phyloP scores from a whole-genome alignment of 495 filamentous ascomycete species.

The Chaetomidium leptoderma region DNA sequence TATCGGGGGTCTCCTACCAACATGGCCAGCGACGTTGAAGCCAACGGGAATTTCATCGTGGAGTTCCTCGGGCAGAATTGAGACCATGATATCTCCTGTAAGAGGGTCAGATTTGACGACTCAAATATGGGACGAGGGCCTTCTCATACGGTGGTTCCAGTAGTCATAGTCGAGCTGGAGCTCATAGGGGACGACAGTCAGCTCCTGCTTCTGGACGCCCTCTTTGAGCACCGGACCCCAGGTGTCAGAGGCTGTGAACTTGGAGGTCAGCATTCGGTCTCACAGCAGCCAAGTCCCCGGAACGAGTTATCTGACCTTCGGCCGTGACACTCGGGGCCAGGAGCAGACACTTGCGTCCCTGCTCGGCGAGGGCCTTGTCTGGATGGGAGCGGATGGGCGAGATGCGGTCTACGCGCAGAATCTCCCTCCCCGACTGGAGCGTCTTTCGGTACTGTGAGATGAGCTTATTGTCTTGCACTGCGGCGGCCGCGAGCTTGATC shows the following conservation, averaged over 20 bases:
- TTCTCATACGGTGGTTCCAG: conserved; percentile 70
- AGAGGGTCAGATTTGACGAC: conserved; percentile 2
- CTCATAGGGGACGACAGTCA: conserved; percentile 68
- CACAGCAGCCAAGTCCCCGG: neutral
- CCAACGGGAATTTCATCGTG: conserved; percentile 77
- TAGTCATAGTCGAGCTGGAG: conserved; percentile 75
- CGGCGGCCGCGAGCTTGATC: conserved; percentile 72
- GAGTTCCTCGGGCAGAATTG: conserved; percentile 62
- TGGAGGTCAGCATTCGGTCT: conserved; percentile 8
- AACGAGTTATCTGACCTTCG: conserved; percentile 51
- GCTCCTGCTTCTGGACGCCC: conserved; percentile 59
- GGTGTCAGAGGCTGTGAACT: conserved; percentile 60
- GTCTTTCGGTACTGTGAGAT: conserved; percentile 62
- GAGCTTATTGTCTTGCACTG: conserved; percentile 63
- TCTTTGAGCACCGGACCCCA: conserved; percentile 67
- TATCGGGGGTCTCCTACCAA: conserved; percentile 52
- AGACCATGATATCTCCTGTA: conserved; percentile 72
- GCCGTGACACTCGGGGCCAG: conserved; percentile 63
- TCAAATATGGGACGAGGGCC: neutral
- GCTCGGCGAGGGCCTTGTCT: conserved; percentile 48
- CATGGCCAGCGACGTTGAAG: conserved; percentile 82
- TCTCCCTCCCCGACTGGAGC: conserved; percentile 54
- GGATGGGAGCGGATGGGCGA: conserved; percentile 54
- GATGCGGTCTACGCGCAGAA: conserved; percentile 51
- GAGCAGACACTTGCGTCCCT: conserved; percentile 67